Conservation (phyloP, 192 early-diverging fungal species). For the Oehlia diaphana region DNA sequence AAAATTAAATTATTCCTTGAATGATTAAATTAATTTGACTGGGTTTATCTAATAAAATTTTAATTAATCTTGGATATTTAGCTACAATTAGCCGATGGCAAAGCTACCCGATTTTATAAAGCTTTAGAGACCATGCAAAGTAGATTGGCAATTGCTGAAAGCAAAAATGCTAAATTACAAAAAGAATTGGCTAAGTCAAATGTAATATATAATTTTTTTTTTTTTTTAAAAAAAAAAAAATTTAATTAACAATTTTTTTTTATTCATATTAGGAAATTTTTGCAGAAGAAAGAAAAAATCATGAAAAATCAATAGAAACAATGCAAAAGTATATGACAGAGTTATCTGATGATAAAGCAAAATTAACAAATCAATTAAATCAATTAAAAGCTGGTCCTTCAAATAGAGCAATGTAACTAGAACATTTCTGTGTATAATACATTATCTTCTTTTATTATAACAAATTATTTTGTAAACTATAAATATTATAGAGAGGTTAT, state of each 20-base stretch:
- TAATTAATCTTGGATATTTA: neutral
- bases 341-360: neutral
- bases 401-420: too few species aligned
- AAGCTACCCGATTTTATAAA: slow-evolving; percentile 8
- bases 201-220: neutral
- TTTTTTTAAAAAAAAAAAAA: neutral
- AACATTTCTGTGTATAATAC: too few species aligned
- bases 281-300: neutral
- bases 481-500: too few species aligned
- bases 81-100: slow-evolving; percentile 23
- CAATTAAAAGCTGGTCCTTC: too few species aligned
- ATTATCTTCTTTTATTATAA: too few species aligned
- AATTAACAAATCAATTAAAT: neutral
- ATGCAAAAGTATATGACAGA: neutral
- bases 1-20: neutral
- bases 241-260: neutral
- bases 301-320: slow-evolving; percentile 10
- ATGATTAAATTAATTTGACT: neutral
- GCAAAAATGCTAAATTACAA: slow-evolving; percentile 5
- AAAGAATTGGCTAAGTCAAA: neutral
- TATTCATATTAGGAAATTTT: neutral
- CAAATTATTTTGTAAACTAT: too few species aligned
- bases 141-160: slow-evolving; percentile 3
- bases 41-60: neutral
- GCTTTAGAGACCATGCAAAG: slow-evolving; percentile 14